These are phyloP conservation scores for Xanthoconium separans DNA, from an alignment of 1,284 basidiomycete species.

Conservation along the genomic window DNA sequence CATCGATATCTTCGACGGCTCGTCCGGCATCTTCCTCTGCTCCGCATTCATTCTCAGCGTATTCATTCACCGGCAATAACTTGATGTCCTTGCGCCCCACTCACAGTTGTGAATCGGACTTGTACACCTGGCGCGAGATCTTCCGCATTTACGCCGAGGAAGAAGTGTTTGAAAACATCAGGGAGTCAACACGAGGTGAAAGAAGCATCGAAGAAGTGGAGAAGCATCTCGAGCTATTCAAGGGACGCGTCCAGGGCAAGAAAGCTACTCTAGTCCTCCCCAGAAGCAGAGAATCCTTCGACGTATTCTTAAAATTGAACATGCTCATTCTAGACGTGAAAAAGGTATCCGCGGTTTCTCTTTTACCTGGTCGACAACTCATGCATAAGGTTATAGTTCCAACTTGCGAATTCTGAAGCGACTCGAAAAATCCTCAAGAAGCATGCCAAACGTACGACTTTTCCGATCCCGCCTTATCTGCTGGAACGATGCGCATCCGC, in stretches of 20 bases:
- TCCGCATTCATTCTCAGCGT: conserved; percentile 42
- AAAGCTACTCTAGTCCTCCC: conserved; percentile 59
- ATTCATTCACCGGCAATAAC: conserved; percentile 44
- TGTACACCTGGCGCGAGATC: conserved; percentile 93
- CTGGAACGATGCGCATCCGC: conserved; percentile 14
- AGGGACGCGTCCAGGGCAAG: conserved; percentile 59
- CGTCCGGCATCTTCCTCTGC: conserved; percentile 53
- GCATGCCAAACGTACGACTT: conserved; percentile 84
- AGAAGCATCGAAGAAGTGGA: conserved; percentile 75
- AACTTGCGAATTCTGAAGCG: conserved; percentile 86
- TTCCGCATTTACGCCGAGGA: conserved; percentile 87
- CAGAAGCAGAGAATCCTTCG: conserved; percentile 66
- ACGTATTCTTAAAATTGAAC: conserved; percentile 82
- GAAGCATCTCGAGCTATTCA: conserved; percentile 68
- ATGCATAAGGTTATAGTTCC: conserved; percentile 49
- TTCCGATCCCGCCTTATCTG: conserved; percentile 44
- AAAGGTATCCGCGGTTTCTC: conserved; percentile 47
- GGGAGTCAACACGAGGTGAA: conserved; percentile 78
- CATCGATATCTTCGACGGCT: conserved; percentile 58
- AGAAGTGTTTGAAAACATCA: conserved; percentile 82
- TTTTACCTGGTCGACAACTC: neutral
- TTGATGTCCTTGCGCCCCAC: conserved; percentile 36
- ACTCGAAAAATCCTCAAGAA: conserved; percentile 92
- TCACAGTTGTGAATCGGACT: conserved; percentile 51
- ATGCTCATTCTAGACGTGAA: conserved; percentile 83